Base-by-base conservation (phyloP, 1,284 basidiomycete genomes). In the Erythrobasidium hasegawianum region DNA sequence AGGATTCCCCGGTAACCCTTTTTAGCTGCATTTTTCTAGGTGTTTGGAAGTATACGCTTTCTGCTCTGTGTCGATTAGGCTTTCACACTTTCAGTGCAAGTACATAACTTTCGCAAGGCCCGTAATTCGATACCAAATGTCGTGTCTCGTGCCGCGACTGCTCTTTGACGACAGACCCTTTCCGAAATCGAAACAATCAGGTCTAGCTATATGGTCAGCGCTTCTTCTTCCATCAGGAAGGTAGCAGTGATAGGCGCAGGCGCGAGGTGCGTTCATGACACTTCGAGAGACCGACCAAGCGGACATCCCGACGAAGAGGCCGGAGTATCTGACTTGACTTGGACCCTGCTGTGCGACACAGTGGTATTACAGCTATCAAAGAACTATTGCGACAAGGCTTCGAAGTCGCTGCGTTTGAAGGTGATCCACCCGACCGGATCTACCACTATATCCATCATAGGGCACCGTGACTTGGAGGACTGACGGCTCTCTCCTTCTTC, bases 181-280 rank as follows among this genome's bases (percentile, higher is more conserved):
- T 11, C n/a, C n/a, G n/a, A n/a, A 33, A 11, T 33, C 33, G 33
- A 33, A 11, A 33, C 11, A 33, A 5, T 33, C 33, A 5, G 5
- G 4, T 33, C 33, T 11, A 33, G 5, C 4, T 33, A 5, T 33
- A 33, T 33, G 33, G 33, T 33, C 33, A 33, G 33, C 33, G 33
- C 33, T 33, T 33, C 33, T 33, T 11, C 33, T 33, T 5, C 55
- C 27, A 49, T 59, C 57, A 49, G 38, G 29, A 41, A 56, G 1
- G 56, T 58, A 7, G 53, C 55, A 16, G 62, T 65, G 1, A 58
- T 65, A 18, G 62, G 62, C 1, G 62, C 62, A 10, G 62, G 62
- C 1, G 56, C 62, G 8, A 65, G 62, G 62, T 65, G 56, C 39
- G 57, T 5, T 41, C 47, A 14, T 11, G 11, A 18, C 10, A 5